Percentiles rank a stretch among this genome's conserved stretches.
These are phyloP conservation scores for Suhomyces bokatorum DNA, from an alignment of 1,139 yeast genomes.

Conservation along the genomic window DNA sequence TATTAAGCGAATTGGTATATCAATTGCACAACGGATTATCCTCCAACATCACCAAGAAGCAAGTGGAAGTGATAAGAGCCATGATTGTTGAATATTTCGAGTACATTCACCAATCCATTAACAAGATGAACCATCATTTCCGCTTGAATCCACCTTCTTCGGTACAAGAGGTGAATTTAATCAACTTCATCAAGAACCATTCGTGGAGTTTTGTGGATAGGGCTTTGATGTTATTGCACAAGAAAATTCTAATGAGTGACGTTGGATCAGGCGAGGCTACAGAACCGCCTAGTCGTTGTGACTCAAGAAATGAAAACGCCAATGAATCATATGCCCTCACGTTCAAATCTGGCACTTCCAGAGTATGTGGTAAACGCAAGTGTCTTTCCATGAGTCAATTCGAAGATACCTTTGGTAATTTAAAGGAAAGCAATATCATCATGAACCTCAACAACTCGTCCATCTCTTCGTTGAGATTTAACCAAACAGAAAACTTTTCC, in stretches of 20 bases:
- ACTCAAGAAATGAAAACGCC: background rate
- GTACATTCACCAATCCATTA: constrained; percentile 48
- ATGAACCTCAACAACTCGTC: constrained; percentile 37
- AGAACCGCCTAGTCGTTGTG: constrained; percentile 2
- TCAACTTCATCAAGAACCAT: constrained; percentile 50
- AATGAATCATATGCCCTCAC: constrained; percentile 7
- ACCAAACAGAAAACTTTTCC: constrained; percentile 36
- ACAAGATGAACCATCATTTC: constrained; percentile 19
- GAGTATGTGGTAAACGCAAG: background rate
- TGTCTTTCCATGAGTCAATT: constrained; percentile 31
- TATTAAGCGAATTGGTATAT: constrained; percentile 53
- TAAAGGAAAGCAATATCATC: constrained; percentile 43
- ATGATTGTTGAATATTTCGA: constrained; percentile 52
- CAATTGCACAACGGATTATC: constrained; percentile 44
- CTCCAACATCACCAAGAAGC: constrained; percentile 35
- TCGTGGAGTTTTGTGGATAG: constrained; percentile 58
- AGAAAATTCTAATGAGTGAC: constrained; percentile 47
- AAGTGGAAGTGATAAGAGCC: constrained; percentile 45
- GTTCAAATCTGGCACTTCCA: constrained; percentile 4
- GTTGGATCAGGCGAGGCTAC: constrained; percentile 11
- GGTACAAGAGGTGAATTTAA: constrained; percentile 46
- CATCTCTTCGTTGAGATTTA: constrained; percentile 38
- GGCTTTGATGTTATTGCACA: constrained; percentile 54
- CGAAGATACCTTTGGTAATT: constrained; percentile 45
- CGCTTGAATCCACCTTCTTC: constrained; percentile 24